Conservation (phyloP, 345 rosid genomes). For the Eucalyptus victrix region DNA sequence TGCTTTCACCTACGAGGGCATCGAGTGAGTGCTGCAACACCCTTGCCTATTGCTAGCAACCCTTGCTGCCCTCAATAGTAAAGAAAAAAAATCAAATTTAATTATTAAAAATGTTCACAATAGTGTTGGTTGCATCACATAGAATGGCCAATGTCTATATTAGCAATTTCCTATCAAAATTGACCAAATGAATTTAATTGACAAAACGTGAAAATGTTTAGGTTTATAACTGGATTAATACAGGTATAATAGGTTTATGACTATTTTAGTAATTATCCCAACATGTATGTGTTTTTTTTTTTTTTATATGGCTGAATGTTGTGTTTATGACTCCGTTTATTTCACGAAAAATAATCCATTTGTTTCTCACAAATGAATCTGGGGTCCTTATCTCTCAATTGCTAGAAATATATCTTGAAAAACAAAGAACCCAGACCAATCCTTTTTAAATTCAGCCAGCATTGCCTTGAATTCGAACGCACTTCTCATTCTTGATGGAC, state of each 20-base stretch:
- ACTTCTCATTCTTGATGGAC: background rate
- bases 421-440: background rate
- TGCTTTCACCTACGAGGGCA: background rate
- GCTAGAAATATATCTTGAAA: background rate
- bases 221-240: too few species aligned
- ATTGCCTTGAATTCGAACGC: too few species aligned
- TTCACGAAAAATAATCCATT: too few species aligned
- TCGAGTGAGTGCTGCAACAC: background rate
- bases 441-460: background rate
- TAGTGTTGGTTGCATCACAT: background rate
- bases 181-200: background rate
- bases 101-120: background rate
- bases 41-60: background rate
- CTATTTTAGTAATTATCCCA: background rate
- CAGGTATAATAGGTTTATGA: accelerated
- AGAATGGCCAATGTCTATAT: accelerated
- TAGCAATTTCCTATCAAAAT: too few species aligned
- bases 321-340: too few species aligned
- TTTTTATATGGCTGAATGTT: background rate
- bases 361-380: too few species aligned
- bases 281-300: too few species aligned
- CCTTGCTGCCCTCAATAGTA: background rate
- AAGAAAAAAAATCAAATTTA: too few species aligned
- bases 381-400: background rate
- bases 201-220: too few species aligned